Percentiles rank a stretch among this genome's conserved stretches.
phyloP scores from a whole-genome alignment of 768 basidiomycete genomes.

The Amanita thiersii region DNA sequence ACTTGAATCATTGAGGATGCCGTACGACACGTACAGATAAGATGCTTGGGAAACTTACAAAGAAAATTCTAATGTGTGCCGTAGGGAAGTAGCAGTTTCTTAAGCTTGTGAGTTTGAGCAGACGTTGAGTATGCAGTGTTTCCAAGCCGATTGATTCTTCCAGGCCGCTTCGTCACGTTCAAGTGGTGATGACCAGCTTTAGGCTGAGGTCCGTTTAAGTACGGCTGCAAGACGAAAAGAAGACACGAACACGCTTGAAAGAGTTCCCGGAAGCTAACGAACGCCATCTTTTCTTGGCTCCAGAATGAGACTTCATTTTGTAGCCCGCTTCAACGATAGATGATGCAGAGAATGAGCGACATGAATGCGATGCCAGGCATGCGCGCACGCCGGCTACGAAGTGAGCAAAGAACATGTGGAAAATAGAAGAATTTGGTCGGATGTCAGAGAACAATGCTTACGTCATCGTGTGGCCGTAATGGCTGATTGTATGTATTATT shows the following conservation, averaged over 20 bases:
- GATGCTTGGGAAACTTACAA: too few species aligned
- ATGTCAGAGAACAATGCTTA: neutral
- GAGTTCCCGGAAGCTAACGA: slow-evolving; percentile 52
- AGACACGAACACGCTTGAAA: slow-evolving; percentile 65
- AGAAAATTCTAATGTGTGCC: slow-evolving; percentile 28
- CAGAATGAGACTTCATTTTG: slow-evolving; percentile 75
- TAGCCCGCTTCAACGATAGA: slow-evolving; percentile 49
- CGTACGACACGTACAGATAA: too few species aligned
- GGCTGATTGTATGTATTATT: too few species aligned
- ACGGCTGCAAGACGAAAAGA: neutral
- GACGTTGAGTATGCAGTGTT: slow-evolving; percentile 58
- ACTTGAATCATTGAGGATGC: too few species aligned
- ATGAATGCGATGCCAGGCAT: neutral
- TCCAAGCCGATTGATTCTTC: slow-evolving; percentile 56
- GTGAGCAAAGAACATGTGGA: slow-evolving; percentile 15
- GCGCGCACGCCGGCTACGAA: neutral
- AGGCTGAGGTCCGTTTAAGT: slow-evolving; percentile 29
- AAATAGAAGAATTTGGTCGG: neutral
- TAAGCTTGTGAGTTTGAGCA: slow-evolving; percentile 59
- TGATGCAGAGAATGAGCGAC: slow-evolving; percentile 54
- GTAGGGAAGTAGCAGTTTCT: slow-evolving; percentile 63
- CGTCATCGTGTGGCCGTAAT: neutral
- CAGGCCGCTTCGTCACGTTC: slow-evolving; percentile 60
- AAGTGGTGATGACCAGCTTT: slow-evolving; percentile 68
- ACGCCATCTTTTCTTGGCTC: slow-evolving; percentile 76